phyloP scores from a whole-genome alignment of 164 flowering plant species.

The Malania oleifera region DNA sequence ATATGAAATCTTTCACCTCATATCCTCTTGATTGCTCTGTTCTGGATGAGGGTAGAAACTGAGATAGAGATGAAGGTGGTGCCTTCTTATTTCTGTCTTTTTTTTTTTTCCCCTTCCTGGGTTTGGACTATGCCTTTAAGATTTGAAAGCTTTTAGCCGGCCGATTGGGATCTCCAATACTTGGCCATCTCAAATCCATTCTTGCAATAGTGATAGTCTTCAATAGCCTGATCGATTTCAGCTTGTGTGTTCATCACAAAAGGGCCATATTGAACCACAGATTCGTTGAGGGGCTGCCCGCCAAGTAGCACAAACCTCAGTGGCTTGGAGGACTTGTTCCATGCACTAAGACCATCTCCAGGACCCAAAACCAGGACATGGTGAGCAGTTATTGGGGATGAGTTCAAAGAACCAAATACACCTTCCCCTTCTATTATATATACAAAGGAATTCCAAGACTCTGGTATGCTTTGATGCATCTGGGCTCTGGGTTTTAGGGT shows the following conservation, averaged over 20 bases:
- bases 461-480: slow-evolving; percentile 57
- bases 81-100: no score
- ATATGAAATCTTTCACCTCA: no score
- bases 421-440: slow-evolving; percentile 86
- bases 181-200: slow-evolving; percentile 87
- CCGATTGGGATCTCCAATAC: slow-evolving; percentile 61
- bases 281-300: slow-evolving; percentile 79
- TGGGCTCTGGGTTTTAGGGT: slow-evolving; percentile 56
- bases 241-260: slow-evolving; percentile 94
- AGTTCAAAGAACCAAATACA: slow-evolving; percentile 38
- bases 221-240: slow-evolving; percentile 69
- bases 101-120: no score
- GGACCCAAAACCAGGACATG: slow-evolving; percentile 59
- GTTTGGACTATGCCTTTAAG: no score
- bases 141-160: no score
- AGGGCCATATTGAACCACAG: slow-evolving; percentile 81
- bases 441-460: slow-evolving; percentile 66
- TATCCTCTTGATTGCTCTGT: no score
- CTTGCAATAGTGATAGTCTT: slow-evolving; percentile 51
- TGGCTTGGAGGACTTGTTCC: slow-evolving; percentile 57
- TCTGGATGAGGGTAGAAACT: no score
- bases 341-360: slow-evolving; percentile 70
- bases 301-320: slow-evolving; percentile 67
- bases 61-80: no score
- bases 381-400: slow-evolving; percentile 46